Base-by-base conservation (phyloP, 208 protist species). In the Acanthamoeba culbertsoni region DNA sequence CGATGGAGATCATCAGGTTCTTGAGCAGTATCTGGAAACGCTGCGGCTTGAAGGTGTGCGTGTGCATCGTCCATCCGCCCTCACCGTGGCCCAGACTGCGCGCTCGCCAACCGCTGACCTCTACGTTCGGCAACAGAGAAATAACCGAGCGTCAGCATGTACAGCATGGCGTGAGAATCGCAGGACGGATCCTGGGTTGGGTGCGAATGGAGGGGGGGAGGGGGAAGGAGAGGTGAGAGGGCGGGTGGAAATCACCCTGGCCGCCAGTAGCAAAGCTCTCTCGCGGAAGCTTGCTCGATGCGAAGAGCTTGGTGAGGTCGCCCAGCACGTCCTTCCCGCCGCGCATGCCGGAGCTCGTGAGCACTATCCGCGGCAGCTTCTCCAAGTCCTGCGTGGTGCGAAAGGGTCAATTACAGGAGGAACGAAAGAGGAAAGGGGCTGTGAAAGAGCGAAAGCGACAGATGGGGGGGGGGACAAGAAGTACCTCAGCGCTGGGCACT, bases 1-100 rank as follows among this genome's bases (percentile, higher is more conserved):
- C 51, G 20, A 89, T 31, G 42, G 79, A 63, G 33, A 89, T 57
- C 14, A 63, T 55, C 26, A 89, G 45, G 79, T 89, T 63, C 79
- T 63, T 33, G 28, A 63, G 51, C 43, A 89, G 26, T 18, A 89
- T 28, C 79, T 89, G 79, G 79, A 89, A 89, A 3, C 79, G 43
- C 53, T 89, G 79, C 12, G 79, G 79, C 79, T 89, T 89, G 51
- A 45, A 16, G 6, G 26, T 20, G 79, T 89, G 53, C 14, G 79
- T 89, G 51, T 63, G 45, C 31, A 63, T 14, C 33, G 33, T 57
- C 79, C 79, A 89, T 4, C 79, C 79, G 40, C 51, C 35, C 79
- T 89, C 79, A 16, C 35, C 35, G 40, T 89, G 51, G 35, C 79
- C 79, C 51, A 89, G 53, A 28, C 79, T 63, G 1, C 51, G 71